Evolutionary conservation across 2,329 filamentous ascomycete genomes (phyloP), one percentile per base, ranked within the genome.

Genomic region (Fusarium metavorans): DNA sequence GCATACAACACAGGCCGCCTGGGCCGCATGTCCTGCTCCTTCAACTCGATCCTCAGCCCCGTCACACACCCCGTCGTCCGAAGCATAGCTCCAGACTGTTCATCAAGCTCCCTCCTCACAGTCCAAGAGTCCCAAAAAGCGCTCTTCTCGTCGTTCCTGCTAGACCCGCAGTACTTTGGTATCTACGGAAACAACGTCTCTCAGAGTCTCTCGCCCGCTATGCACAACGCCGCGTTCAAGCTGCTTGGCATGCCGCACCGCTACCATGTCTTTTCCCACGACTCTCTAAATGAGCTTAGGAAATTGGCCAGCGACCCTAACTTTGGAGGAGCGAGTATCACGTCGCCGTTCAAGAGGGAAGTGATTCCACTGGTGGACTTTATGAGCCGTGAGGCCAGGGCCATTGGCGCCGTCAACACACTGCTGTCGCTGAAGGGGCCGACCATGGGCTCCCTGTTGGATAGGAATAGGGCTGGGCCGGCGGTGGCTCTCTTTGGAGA

Each of bases 391-490:
- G 89, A 92, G 75, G 91, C 90, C 2, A 87, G 87, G 66, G 89
- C 89, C 2, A 92, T 92, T 70, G 90, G 91, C 0, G 90, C 91
- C 2, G 86, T 91, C 20, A 92, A 92, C 72, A 92, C 91, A 0
- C 80, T 92, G n/a, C 85, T 92, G 35, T 90, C 90, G 1, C 84
- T 92, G 9, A 86, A 89, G 45, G 83, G 86, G 27, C 77, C 85
- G 2, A 80, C 50, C 11, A 61, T 60, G 14, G 62, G 71, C 25
- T 63, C 70, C 0, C 30, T 75, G 16, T 41, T 71, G 81, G 85
- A 89, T 67, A 85, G 88, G 18, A 88, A 88, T 67, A 86, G 87
- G 57, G 85, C 87, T 10, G 90, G 90, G 0, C 85, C 87, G 0
- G 85, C 91, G 18, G 85, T 86, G 68, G 89, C 88, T 4, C 83